These are phyloP conservation scores for Cudoniella acicularis DNA, from an alignment of 495 filamentous ascomycete species.

Conservation along the genomic window DNA sequence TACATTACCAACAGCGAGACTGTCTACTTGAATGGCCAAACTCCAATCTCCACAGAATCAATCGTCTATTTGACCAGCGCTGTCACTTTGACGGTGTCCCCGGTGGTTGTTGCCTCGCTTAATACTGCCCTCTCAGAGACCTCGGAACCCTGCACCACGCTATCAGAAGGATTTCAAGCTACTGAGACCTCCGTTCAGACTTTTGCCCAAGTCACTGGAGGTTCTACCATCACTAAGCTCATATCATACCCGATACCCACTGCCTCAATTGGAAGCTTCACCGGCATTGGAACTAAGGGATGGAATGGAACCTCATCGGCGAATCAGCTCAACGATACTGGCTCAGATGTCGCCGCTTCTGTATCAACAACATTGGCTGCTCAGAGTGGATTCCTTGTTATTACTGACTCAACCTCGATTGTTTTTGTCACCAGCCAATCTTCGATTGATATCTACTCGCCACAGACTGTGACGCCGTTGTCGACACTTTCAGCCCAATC, in stretches of 20 bases:
- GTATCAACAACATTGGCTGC: background rate
- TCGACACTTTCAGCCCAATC: background rate
- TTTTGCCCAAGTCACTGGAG: background rate
- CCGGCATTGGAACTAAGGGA: slow-evolving; percentile 7
- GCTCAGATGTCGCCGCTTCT: background rate
- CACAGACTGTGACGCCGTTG: background rate
- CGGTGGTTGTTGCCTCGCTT: background rate
- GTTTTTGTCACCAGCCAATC: background rate
- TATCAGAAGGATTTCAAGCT: too few species aligned
- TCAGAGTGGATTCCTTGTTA: background rate
- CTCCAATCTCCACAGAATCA: slow-evolving; percentile 3
- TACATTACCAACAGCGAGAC: background rate
- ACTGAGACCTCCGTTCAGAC: too few species aligned
- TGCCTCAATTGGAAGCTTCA: background rate
- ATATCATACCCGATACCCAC: background rate
- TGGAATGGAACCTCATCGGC: slow-evolving; percentile 18
- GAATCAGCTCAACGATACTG: background rate
- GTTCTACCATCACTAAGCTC: background rate
- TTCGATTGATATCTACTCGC: background rate
- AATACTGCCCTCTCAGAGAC: background rate
- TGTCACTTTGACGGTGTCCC: slow-evolving; percentile 10
- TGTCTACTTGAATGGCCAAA: slow-evolving; percentile 11
- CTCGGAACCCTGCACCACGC: too few species aligned
- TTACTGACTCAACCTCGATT: background rate
- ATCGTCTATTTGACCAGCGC: slow-evolving; percentile 14